phyloP scores from a whole-genome alignment of 257 asterid genomes.

The Lycium barbarum region DNA sequence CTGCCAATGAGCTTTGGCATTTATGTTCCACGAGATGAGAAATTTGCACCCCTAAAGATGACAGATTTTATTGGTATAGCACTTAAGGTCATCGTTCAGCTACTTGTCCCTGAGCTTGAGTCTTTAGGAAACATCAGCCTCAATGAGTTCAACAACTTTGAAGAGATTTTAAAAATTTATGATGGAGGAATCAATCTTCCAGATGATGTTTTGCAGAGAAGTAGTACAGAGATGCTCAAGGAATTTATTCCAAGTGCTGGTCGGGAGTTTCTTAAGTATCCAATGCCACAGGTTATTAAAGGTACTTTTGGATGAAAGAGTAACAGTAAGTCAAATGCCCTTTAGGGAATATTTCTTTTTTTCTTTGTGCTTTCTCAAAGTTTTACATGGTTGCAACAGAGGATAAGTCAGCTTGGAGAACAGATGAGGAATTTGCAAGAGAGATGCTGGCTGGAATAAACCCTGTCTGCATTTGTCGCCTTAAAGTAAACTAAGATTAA shows the following conservation, averaged over 20 bases:
- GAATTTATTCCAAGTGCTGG: conserved; percentile 56
- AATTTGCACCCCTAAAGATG: conserved; percentile 63
- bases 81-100: conserved; percentile 59
- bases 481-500: conserved; percentile 43
- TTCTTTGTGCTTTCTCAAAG: not conserved
- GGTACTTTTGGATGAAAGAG: conserved; percentile 41
- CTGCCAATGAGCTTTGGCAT: conserved; percentile 52
- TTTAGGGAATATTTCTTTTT: not conserved
- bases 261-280: conserved; percentile 55
- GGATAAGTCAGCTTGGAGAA: conserved; percentile 71
- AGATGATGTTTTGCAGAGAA: conserved; percentile 36
- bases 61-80: conserved; percentile 61
- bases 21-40: conserved; percentile 75
- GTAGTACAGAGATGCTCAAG: conserved; percentile 52
- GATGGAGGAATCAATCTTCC: conserved; percentile 57
- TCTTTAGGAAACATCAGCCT: conserved; percentile 40
- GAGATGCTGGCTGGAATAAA: conserved; percentile 79
- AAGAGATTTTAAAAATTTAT: conserved; percentile 52
- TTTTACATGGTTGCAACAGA: conserved; percentile 39
- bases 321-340: not conserved
- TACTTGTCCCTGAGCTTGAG: conserved; percentile 59
- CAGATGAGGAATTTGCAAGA: conserved; percentile 73
- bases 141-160: conserved; percentile 61
- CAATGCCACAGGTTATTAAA: conserved; percentile 64
- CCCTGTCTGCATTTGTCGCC: conserved; percentile 60